Percentiles rank a stretch among this genome's conserved stretches.
Evolutionary conservation across 306 rosid genomes (phyloP).

Genomic region (Benincasa hispida): DNA sequence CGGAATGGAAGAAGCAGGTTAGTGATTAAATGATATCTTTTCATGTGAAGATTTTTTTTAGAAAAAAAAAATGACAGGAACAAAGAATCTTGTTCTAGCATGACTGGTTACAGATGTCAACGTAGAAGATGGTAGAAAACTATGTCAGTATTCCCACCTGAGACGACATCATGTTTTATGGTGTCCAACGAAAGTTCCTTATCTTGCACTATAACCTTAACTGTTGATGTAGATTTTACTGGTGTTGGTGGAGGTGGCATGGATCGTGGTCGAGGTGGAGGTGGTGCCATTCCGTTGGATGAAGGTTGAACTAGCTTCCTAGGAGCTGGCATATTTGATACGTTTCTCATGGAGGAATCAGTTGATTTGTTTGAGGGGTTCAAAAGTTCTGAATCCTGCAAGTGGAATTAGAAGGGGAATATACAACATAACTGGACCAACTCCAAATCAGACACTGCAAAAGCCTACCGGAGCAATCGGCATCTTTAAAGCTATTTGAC

Average conservation of each 20-base stretch:
- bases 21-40: not conserved
- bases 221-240: conserved; percentile 36
- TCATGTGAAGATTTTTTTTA: not conserved
- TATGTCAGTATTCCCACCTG: conserved; percentile 39
- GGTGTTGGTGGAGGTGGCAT: conserved; percentile 61
- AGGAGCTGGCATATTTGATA: conserved; percentile 69
- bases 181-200: conserved; percentile 24
- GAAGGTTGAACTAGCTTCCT: conserved; percentile 48
- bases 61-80: not conserved
- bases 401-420: conserved; percentile 26
- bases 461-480: not conserved
- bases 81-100: not conserved
- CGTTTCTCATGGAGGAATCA: conserved; percentile 41
- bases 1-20: not conserved
- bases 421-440: conserved; percentile 21
- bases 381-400: conserved; percentile 37
- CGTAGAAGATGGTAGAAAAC: not conserved
- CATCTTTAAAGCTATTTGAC: not conserved
- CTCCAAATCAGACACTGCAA: not conserved
- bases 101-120: not conserved
- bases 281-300: conserved; percentile 37
- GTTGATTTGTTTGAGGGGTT: conserved; percentile 25
- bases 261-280: conserved; percentile 36
- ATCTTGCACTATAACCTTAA: conserved; percentile 27
- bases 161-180: conserved; percentile 36